Base-by-base conservation (phyloP, 1,284 basidiomycete species). In the Thelephora terrestris region DNA sequence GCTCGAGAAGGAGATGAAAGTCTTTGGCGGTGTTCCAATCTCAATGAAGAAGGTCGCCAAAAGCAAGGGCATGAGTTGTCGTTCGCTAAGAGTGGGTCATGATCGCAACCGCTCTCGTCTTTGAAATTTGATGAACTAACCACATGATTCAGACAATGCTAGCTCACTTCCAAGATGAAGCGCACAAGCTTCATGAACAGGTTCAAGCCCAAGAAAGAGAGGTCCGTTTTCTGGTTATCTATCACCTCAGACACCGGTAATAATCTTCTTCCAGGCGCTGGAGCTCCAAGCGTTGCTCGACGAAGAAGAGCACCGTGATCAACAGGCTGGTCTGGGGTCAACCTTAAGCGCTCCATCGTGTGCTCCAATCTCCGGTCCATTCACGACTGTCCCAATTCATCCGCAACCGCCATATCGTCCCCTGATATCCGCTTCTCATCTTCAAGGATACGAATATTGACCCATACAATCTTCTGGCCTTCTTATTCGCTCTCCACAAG, bases 81-180 rank as follows among this genome's bases (percentile, higher is more conserved):
- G 75, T 21, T 84, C 82, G 0, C 67, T 71, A 39, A 63, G 74
- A 45, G 71, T 70, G 53, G 36, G 61, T 58, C n/a, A n/a, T 12
- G 32, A 29, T 16, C 21, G 6, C 9, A 24, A 18, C 20, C n/a
- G 34, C 16, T 42, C 3, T 1, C 18, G 16, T 3, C 25, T 38
- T 32, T n/a, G n/a, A n/a, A n/a, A n/a, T n/a, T n/a, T 37, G 18
- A 23, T 43, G 39, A 46, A 45, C 16, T 20, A 17, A 47, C 43
- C 12, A 17, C 21, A 2, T 14, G 25, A 1, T 38, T 12, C 48
- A 68, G 64, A 71, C 71, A 0, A 66, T 84, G 46, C 69, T 85
- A 10, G 76, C 84, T 1, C 78, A 84, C 54, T 81, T 81, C 75
- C 74, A 82, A 53, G 72, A 74, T 40, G 69, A 64, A 4, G 70